Evolutionary conservation across 2,329 filamentous ascomycete species (phyloP).

Genomic region (Pseudogymnoascus destructans): DNA sequence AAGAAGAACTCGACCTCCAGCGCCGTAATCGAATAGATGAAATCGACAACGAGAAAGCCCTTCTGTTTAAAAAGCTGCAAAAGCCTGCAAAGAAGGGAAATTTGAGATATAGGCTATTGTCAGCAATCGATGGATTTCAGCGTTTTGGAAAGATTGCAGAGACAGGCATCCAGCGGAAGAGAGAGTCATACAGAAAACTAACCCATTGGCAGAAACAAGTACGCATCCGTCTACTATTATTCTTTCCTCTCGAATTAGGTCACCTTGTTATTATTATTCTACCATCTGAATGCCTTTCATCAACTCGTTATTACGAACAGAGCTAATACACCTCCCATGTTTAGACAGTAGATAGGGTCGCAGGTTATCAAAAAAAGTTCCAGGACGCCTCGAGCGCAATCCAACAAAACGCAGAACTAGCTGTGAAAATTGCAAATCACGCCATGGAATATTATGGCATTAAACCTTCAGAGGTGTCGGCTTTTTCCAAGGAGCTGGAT

Average conservation of each 20-base stretch:
- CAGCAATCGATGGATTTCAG: neutral
- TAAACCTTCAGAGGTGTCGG: neutral
- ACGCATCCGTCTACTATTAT: neutral
- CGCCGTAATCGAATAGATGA: neutral
- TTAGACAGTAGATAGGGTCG: neutral
- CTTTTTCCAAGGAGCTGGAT: neutral
- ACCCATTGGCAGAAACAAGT: neutral
- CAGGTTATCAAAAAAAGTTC: neutral
- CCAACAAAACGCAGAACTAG: neutral
- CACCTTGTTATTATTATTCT: neutral
- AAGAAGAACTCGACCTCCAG: neutral
- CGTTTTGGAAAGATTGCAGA: neutral
- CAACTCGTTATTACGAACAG: neutral
- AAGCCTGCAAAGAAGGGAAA: neutral
- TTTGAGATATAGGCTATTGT: neutral
- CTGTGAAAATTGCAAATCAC: neutral
- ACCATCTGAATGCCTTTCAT: neutral
- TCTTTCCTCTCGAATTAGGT: neutral
- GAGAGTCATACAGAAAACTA: neutral
- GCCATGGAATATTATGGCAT: neutral
- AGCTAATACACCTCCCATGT: neutral
- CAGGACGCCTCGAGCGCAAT: neutral
- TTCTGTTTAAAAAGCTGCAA: neutral
- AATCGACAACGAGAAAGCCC: neutral
- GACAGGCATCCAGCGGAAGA: neutral